phyloP scores from a whole-genome alignment of 2,329 filamentous ascomycete genomes.

The Penicillium sp. region DNA sequence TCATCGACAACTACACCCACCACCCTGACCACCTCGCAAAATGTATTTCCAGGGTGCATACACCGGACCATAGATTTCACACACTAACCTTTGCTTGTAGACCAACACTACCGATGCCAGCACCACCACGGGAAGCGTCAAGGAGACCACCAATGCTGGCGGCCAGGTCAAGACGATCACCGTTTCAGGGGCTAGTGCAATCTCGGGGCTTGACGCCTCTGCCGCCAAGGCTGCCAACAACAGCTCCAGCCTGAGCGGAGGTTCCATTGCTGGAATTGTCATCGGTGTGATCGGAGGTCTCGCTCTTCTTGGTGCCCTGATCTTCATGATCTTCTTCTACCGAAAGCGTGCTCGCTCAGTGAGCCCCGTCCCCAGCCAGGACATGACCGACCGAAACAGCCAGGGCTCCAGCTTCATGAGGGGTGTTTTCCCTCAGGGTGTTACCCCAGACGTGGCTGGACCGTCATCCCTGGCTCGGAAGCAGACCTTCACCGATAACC shows the following conservation, averaged over 20 bases:
- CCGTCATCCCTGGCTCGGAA: slow-evolving; percentile 20
- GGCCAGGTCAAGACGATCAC: slow-evolving; percentile 31
- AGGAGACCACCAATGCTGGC: slow-evolving; percentile 21
- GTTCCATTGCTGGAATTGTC: slow-evolving; percentile 43
- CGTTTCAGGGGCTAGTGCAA: slow-evolving; percentile 17
- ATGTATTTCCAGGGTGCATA: slow-evolving; percentile 7
- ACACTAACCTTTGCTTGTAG: slow-evolving; percentile 11
- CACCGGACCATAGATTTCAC: neutral
- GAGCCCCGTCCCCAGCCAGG: slow-evolving; percentile 30
- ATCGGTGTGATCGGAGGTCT: slow-evolving; percentile 39
- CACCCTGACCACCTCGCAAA: slow-evolving; percentile 7
- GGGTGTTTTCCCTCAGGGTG: slow-evolving; percentile 29
- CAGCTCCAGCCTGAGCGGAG: slow-evolving; percentile 33
- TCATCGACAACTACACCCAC: slow-evolving; percentile 15
- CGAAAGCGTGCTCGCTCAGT: slow-evolving; percentile 32
- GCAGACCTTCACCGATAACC: slow-evolving; percentile 41
- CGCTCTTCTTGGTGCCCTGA: slow-evolving; percentile 35
- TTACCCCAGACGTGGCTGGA: slow-evolving; percentile 22
- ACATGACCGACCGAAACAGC: slow-evolving; percentile 30
- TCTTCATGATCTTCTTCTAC: slow-evolving; percentile 38
- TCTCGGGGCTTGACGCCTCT: slow-evolving; percentile 13
- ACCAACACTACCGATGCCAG: slow-evolving; percentile 15
- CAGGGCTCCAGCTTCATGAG: slow-evolving; percentile 34
- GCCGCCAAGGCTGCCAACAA: slow-evolving; percentile 10
- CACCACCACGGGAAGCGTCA: slow-evolving; percentile 13